Evolutionary conservation across 352 stramenopile species (phyloP).

Genomic region (Phytophthora parvispora): DNA sequence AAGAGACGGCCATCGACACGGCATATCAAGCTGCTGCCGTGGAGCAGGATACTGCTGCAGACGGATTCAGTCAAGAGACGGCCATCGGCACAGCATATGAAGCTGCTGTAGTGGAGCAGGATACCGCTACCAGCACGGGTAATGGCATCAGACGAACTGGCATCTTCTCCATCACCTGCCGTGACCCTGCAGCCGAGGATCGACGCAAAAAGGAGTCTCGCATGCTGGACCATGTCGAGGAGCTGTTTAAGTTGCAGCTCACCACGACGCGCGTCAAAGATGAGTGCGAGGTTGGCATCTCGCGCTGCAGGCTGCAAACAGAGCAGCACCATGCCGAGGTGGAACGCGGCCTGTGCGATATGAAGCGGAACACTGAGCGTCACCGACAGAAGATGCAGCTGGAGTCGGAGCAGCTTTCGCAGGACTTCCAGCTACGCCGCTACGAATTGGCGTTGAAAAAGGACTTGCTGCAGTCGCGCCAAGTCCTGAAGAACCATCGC

Average conservation of each 20-base stretch:
- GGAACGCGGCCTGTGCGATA: not conserved
- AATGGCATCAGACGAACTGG: too few relatives aligned
- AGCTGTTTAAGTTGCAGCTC: not conserved
- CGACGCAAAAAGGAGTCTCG: not conserved
- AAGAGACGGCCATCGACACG: not conserved
- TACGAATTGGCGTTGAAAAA: not conserved
- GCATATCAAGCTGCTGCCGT: not conserved
- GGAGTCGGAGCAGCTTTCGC: too few relatives aligned
- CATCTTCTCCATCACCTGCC: not conserved
- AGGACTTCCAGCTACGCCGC: too few relatives aligned
- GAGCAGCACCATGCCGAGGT: not conserved
- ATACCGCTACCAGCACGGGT: too few relatives aligned
- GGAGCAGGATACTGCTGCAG: too few relatives aligned
- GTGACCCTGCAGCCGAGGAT: not conserved
- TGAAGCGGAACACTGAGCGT: not conserved
- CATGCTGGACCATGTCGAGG: not conserved
- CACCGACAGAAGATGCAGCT: not conserved
- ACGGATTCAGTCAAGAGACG: too few relatives aligned
- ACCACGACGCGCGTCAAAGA: not conserved
- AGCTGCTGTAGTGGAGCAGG: too few relatives aligned
- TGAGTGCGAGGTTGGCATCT: not conserved
- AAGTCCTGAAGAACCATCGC: not conserved
- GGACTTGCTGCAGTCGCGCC: not conserved
- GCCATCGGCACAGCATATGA: too few relatives aligned
- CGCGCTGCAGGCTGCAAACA: not conserved